Evolutionary conservation across 495 filamentous ascomycete species (phyloP).

Genomic region (Tuber melanosporum): DNA sequence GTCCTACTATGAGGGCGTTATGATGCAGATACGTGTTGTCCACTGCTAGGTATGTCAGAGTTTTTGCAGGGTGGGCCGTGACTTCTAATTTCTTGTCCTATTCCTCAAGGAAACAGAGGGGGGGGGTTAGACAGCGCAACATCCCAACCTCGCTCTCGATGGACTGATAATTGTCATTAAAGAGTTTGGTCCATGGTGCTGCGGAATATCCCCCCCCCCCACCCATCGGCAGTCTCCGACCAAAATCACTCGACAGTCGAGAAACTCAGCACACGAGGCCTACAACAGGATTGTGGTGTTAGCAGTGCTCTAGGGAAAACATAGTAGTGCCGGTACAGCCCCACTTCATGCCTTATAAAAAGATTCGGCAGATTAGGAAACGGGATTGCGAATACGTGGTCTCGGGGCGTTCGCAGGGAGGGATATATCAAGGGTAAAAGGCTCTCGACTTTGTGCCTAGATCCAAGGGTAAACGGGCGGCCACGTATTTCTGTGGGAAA

Average conservation of each 20-base stretch:
- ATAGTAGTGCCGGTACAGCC: neutral
- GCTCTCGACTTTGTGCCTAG: neutral
- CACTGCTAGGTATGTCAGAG: neutral
- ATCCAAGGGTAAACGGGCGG: neutral
- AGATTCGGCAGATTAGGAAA: neutral
- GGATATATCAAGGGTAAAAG: neutral
- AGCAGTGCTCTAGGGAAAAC: neutral
- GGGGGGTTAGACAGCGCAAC: neutral
- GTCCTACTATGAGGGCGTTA: neutral
- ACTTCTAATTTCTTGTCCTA: neutral
- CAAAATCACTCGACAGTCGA: neutral
- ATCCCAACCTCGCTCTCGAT: neutral
- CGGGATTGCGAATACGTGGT: neutral
- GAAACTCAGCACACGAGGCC: neutral
- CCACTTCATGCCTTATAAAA: neutral
- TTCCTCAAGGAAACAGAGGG: neutral
- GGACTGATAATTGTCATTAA: neutral
- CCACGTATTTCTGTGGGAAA: neutral
- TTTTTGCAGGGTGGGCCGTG: neutral
- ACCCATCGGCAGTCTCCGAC: neutral
- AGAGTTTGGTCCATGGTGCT: neutral
- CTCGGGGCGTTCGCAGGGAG: neutral
- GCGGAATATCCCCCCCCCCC: neutral
- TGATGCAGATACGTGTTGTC: neutral
- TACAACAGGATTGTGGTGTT: neutral